Conservation (phyloP, 768 basidiomycete species). For the Lactifluus echinatus region DNA sequence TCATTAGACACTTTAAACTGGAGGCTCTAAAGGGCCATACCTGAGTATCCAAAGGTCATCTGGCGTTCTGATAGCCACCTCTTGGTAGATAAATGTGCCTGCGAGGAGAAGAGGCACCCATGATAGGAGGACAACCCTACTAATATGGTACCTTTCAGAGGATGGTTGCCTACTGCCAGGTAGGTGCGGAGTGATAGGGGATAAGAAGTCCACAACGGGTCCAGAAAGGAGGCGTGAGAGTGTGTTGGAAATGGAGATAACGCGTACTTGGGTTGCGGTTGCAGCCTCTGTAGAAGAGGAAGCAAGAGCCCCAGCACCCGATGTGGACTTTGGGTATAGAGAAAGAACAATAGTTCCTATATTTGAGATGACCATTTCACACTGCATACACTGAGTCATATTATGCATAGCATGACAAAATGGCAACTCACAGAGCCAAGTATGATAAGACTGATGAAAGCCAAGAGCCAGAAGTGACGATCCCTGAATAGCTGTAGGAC, state of each 20-base stretch:
- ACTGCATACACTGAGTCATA: not conserved
- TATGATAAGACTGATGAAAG: slow-evolving; percentile 39
- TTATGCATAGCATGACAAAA: not conserved
- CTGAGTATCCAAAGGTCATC: slow-evolving; percentile 61
- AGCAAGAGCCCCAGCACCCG: slow-evolving; percentile 12
- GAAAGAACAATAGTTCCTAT: slow-evolving; percentile 70
- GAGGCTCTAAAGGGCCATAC: slow-evolving; percentile 29
- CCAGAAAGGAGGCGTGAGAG: slow-evolving; percentile 59
- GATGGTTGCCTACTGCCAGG: slow-evolving; percentile 31
- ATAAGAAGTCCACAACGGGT: slow-evolving; percentile 61
- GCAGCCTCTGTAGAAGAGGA: slow-evolving; percentile 28
- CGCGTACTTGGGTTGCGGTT: slow-evolving; percentile 57
- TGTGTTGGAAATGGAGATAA: slow-evolving; percentile 66
- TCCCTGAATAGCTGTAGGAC: slow-evolving; percentile 43
- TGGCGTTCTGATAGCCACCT: slow-evolving; percentile 38
- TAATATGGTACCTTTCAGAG: slow-evolving; percentile 45
- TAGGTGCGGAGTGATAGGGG: slow-evolving; percentile 46
- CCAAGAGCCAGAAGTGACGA: slow-evolving; percentile 57
- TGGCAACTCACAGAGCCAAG: slow-evolving; percentile 56
- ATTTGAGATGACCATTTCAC: slow-evolving; percentile 77
- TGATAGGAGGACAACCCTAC: slow-evolving; percentile 52
- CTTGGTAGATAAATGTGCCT: slow-evolving; percentile 49
- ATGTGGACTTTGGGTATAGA: slow-evolving; percentile 33
- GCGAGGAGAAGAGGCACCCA: slow-evolving; percentile 41
- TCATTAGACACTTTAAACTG: not conserved